A percentile compares a stretch with the other conserved stretches of the same genome.
These are phyloP conservation scores for Coemansia sp. DNA, from an alignment of 192 early-diverging fungal species.

Conservation along the genomic window DNA sequence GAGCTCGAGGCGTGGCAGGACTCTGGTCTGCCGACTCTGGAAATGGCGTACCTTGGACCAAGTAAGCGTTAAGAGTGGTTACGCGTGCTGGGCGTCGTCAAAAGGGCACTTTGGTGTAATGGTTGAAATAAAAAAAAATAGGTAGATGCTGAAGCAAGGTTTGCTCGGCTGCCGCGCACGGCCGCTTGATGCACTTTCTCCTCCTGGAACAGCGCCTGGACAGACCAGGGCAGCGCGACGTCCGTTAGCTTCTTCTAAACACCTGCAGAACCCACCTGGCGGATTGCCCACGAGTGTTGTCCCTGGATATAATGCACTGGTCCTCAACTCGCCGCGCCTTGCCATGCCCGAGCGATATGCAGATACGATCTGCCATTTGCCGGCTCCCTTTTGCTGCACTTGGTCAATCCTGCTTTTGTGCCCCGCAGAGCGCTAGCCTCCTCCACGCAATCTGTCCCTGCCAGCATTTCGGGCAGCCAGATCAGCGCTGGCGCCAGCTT, in stretches of 20 bases:
- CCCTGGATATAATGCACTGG: conserved; percentile 2
- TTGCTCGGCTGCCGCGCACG: not conserved
- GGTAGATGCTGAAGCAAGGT: not conserved
- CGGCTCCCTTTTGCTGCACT: not conserved
- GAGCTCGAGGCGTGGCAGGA: not conserved
- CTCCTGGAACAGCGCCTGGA: not conserved
- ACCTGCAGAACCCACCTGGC: conserved; percentile 7
- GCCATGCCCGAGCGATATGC: conserved; percentile 9
- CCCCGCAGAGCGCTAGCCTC: not conserved
- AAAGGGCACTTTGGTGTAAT: not conserved
- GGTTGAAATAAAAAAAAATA: not conserved
- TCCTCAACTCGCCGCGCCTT: conserved; percentile 1
- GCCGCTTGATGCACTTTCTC: not conserved
- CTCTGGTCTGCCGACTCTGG: not conserved
- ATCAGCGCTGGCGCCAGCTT: not conserved
- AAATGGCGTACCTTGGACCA: not conserved
- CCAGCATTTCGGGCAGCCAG: not conserved
- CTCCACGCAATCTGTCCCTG: not conserved
- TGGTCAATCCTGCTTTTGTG: not conserved
- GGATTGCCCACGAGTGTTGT: conserved; percentile 5
- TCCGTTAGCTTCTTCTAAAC: not conserved
- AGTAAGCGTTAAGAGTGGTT: not conserved
- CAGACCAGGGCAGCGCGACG: not conserved
- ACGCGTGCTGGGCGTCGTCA: not conserved
- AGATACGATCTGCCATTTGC: conserved; percentile 15